Evolutionary conservation across 2,329 filamentous ascomycete genomes (phyloP).

Genomic region (Cordyceps tenuipes): DNA sequence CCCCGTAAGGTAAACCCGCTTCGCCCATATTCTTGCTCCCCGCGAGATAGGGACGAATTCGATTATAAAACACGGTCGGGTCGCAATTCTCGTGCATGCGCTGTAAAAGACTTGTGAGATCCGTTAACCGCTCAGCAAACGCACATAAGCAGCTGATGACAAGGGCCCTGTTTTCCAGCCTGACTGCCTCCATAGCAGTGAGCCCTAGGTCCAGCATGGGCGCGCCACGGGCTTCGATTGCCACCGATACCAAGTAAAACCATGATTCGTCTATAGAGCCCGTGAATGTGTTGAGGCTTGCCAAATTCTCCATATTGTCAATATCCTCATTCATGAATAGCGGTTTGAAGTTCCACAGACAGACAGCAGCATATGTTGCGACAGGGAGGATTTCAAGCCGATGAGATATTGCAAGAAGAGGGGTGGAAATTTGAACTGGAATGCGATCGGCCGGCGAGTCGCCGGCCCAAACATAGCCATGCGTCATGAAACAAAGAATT

Average conservation of each 20-base stretch:
- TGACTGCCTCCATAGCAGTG: constrained; percentile 72
- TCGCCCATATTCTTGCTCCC: constrained; percentile 98
- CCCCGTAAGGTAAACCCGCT: constrained; percentile 77
- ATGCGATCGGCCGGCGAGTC: constrained; percentile 70
- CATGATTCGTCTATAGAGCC: constrained; percentile 94
- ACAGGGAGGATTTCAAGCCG: constrained; percentile 83
- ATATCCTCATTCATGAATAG: constrained; percentile 76
- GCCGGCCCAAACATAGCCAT: constrained; percentile 95
- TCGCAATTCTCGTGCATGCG: constrained; percentile 96
- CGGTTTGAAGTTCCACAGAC: constrained; percentile 95
- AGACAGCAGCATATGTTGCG: constrained; percentile 85
- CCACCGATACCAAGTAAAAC: constrained; percentile 95
- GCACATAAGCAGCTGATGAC: constrained; percentile 70
- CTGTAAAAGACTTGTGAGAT: constrained; percentile 68
- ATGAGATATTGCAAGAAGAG: constrained; percentile 67
- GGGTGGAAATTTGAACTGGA: constrained; percentile 74
- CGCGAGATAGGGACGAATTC: constrained; percentile 90
- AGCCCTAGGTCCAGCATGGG: constrained; percentile 86
- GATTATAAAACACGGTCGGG: constrained; percentile 88
- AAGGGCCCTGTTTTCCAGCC: constrained; percentile 56
- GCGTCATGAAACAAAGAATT: constrained; percentile 80
- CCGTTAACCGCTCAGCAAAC: constrained; percentile 82
- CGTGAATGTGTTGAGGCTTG: constrained; percentile 83
- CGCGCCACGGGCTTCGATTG: constrained; percentile 86
- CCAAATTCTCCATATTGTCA: constrained; percentile 78